phyloP scores from a whole-genome alignment of 805 yeast genomes.

The Maudiozyma pseudohumilis region DNA sequence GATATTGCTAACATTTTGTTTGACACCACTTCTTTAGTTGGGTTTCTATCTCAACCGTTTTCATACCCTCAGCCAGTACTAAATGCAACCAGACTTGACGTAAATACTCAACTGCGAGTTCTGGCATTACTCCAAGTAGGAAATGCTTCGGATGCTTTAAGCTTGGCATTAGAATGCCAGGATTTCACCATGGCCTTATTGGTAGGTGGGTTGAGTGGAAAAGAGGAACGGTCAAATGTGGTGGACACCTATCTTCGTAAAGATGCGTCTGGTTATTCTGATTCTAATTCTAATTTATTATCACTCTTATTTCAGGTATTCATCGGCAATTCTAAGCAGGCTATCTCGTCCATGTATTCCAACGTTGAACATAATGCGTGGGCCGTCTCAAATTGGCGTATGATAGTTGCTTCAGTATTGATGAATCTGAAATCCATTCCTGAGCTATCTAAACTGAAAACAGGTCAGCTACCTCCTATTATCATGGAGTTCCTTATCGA shows the following conservation, averaged over 20 bases:
- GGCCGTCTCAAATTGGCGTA: constrained; percentile 45
- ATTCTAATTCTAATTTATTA: constrained; percentile 31
- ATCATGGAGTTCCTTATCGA: constrained; percentile 36
- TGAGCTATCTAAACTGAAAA: background rate
- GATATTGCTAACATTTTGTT: constrained; percentile 28
- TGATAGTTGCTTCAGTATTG: constrained; percentile 34
- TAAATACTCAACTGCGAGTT: constrained; percentile 22
- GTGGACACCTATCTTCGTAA: constrained; percentile 48
- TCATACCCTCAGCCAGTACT: constrained; percentile 9
- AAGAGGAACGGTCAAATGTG: constrained; percentile 47
- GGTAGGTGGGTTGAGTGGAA: constrained; percentile 56
- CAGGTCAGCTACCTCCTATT: constrained; percentile 18
- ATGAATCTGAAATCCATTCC: constrained; percentile 18
- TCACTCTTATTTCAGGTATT: constrained; percentile 53
- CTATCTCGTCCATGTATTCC: constrained; percentile 39
- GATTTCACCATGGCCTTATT: constrained; percentile 75
- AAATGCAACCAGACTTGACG: constrained; percentile 35
- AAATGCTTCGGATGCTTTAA: constrained; percentile 54
- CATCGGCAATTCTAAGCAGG: constrained; percentile 48
- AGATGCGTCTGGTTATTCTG: constrained; percentile 31
- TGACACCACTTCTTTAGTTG: constrained; percentile 22
- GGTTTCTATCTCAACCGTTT: constrained; percentile 19
- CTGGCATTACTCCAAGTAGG: constrained; percentile 46
- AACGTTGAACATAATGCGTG: constrained; percentile 35
- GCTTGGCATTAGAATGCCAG: constrained; percentile 47